Percentiles rank a stretch among this genome's conserved stretches.
These are phyloP conservation scores for Anisodus acutangulus DNA, from an alignment of 257 asterid genomes.

Conservation along the genomic window DNA sequence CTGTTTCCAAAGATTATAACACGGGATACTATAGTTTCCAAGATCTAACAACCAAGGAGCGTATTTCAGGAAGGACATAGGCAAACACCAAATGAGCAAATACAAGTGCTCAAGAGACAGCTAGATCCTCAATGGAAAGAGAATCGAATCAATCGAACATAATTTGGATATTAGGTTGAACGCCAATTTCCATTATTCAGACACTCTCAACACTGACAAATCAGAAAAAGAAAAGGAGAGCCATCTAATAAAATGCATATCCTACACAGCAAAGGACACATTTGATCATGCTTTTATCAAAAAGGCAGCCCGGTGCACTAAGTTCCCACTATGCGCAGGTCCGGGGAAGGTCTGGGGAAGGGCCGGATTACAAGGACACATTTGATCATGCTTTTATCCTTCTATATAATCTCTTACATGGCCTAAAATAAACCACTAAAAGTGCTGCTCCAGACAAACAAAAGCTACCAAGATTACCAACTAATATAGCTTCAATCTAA, in stretches of 20 bases:
- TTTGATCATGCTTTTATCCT: not conserved
- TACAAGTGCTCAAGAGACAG: not conserved
- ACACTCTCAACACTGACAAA: not conserved
- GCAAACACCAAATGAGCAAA: not conserved
- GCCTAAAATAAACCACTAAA: not conserved
- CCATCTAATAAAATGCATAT: not conserved
- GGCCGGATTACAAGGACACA: not conserved
- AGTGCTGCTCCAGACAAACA: not conserved
- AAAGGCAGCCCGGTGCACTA: too few relatives aligned
- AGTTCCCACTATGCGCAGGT: too few relatives aligned
- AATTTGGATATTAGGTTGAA: not conserved
- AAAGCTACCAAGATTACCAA: not conserved
- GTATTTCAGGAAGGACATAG: not conserved
- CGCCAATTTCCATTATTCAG: not conserved
- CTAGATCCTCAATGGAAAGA: slow-evolving; percentile 11
- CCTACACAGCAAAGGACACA: slow-evolving; percentile 2
- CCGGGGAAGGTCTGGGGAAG: too few relatives aligned
- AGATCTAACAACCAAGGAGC: not conserved
- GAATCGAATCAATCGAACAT: not conserved
- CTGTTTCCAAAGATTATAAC: not conserved
- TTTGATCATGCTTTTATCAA: too few relatives aligned
- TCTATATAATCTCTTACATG: not conserved
- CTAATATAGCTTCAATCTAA: not conserved
- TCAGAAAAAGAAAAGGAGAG: not conserved
- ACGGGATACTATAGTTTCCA: not conserved